Evolutionary conservation across 176 grass and related monocot genomes (phyloP).

Genomic region (Musa schizocarpa): DNA sequence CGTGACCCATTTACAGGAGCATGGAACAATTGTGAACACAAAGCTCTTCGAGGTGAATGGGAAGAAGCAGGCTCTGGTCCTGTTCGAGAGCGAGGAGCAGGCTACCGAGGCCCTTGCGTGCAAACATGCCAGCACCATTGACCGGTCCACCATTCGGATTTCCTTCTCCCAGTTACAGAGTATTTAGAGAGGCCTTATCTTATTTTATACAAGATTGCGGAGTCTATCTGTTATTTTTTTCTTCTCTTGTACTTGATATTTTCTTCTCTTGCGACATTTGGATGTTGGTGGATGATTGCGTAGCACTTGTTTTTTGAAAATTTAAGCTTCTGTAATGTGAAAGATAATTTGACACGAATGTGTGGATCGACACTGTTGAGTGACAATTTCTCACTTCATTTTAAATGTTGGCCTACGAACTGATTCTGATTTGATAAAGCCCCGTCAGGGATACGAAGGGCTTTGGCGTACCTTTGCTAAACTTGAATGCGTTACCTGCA

Average conservation of each 20-base stretch:
- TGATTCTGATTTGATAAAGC: too few species aligned
- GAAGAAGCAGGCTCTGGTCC: constrained; percentile 64
- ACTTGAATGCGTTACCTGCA: too few species aligned
- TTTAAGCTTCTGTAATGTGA: too few species aligned
- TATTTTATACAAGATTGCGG: neutral
- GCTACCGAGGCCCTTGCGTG: constrained; percentile 71
- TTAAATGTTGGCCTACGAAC: too few species aligned
- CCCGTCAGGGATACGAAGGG: too few species aligned
- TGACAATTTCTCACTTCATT: too few species aligned
- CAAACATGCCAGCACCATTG: constrained; percentile 72
- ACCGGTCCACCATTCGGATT: constrained; percentile 65
- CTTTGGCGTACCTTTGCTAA: too few species aligned
- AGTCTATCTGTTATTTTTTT: neutral
- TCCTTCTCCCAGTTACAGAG: constrained; percentile 93
- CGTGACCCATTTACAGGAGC: constrained; percentile 48
- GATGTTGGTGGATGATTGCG: neutral
- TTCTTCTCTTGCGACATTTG: too few species aligned
- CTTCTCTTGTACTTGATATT: neutral
- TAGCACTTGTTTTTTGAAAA: too few species aligned
- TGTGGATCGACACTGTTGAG: too few species aligned
- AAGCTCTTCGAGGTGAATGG: constrained; percentile 87
- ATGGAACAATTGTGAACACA: constrained; percentile 63
- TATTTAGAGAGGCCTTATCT: constrained; percentile 21
- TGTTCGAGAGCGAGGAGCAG: constrained; percentile 64
- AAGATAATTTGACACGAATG: too few species aligned